phyloP scores from a whole-genome alignment of 192 early-diverging fungal species.

The Linnemannia elongata region DNA sequence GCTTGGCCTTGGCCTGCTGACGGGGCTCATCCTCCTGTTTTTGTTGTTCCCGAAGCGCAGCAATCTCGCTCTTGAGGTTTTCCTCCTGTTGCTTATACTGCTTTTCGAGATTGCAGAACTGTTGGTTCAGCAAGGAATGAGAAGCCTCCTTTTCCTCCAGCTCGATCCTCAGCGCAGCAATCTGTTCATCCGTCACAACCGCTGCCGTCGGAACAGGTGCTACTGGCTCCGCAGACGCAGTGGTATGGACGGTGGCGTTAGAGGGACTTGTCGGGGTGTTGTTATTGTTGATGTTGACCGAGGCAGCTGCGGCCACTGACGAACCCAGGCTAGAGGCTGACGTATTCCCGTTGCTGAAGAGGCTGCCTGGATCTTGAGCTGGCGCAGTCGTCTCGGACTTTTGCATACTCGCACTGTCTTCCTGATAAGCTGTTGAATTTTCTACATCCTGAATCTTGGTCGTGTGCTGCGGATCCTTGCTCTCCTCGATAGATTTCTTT shows the following conservation, averaged over 20 bases:
- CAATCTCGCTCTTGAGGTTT: conserved; percentile 32
- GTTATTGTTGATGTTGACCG: not conserved
- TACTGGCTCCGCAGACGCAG: conserved; percentile 1
- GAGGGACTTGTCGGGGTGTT: not conserved
- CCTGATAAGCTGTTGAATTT: not conserved
- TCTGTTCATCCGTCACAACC: conserved; percentile 33
- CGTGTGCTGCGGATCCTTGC: conserved; percentile 23
- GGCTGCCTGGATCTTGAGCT: not conserved
- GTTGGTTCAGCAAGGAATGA: conserved; percentile 31
- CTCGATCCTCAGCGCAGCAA: conserved; percentile 20
- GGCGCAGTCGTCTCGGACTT: conserved; percentile 4
- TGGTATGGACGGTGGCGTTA: not conserved
- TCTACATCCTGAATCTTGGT: conserved; percentile 3
- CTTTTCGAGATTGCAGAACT: conserved; percentile 41
- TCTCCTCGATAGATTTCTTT: conserved; percentile 27
- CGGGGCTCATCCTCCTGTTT: conserved; percentile 51
- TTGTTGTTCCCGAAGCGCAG: conserved; percentile 38
- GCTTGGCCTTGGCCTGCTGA: conserved; percentile 46
- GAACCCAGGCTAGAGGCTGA: not conserved
- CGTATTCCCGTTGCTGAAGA: not conserved
- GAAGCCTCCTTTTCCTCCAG: conserved; percentile 38
- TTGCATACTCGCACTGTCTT: conserved; percentile 4
- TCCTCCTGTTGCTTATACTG: conserved; percentile 42
- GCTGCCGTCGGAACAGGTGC: not conserved
- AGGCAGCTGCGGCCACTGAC: not conserved